Percentiles rank a stretch among this genome's conserved stretches.
These are phyloP conservation scores for Polyrhizophydium stewartii DNA, from an alignment of 371 early-diverging fungal species.

Conservation along the genomic window DNA sequence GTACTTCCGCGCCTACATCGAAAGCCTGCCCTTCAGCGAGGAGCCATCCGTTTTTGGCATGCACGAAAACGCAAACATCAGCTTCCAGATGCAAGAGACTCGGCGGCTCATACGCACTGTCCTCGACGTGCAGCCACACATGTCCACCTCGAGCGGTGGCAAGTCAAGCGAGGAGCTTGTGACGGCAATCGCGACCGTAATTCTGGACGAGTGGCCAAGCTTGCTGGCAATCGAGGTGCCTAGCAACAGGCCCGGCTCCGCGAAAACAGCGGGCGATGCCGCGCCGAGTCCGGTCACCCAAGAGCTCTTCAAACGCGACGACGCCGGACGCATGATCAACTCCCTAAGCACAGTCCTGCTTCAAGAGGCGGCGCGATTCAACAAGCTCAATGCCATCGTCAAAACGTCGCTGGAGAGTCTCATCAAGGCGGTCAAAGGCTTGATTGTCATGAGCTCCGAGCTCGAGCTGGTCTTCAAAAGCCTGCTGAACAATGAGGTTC, in stretches of 20 bases:
- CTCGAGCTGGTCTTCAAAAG: constrained; percentile 48
- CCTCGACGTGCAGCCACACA: constrained; percentile 49
- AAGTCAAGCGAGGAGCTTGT: constrained; percentile 44
- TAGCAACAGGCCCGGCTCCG: constrained; percentile 7
- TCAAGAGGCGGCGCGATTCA: constrained; percentile 48
- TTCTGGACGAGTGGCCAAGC: constrained; percentile 42
- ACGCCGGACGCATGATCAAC: constrained; percentile 43
- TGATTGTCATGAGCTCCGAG: constrained; percentile 52
- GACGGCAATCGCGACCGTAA: constrained; percentile 29
- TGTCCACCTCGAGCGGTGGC: constrained; percentile 34
- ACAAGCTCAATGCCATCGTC: constrained; percentile 37
- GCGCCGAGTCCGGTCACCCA: constrained; percentile 13
- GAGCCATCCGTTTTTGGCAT: constrained; percentile 56
- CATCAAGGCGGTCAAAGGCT: constrained; percentile 48
- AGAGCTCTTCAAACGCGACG: constrained; percentile 41
- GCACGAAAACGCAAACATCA: constrained; percentile 59
- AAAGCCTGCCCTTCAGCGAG: constrained; percentile 45
- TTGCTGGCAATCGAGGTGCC: constrained; percentile 31
- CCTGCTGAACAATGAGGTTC: constrained; percentile 50
- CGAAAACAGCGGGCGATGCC: constrained; percentile 2
- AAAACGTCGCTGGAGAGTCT: constrained; percentile 33
- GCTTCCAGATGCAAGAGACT: constrained; percentile 52
- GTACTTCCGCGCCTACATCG: constrained; percentile 38
- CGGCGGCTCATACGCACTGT: constrained; percentile 40
- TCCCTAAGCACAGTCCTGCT: constrained; percentile 44